Evolutionary conservation across 2,329 filamentous ascomycete species (phyloP).

Genomic region (Cercospora berteroae): DNA sequence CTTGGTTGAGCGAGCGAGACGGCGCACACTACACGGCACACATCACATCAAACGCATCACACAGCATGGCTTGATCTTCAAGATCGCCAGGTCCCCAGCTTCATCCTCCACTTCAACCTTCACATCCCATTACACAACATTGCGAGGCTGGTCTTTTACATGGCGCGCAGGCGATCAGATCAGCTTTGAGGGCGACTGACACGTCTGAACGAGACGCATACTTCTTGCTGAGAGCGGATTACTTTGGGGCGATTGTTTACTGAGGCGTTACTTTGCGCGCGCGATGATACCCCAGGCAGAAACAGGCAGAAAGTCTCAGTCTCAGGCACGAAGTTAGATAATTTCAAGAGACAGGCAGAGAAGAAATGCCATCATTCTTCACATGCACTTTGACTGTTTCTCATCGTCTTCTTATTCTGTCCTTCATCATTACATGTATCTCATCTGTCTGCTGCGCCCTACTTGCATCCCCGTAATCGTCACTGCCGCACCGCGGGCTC

Average conservation of each 20-base stretch:
- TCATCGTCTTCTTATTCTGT: not conserved
- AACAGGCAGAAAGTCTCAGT: not conserved
- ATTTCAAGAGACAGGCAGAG: not conserved
- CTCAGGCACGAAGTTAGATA: not conserved
- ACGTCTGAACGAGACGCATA: not conserved
- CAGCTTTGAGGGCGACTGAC: not conserved
- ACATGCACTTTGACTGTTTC: not conserved
- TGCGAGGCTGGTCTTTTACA: not conserved
- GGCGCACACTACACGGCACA: not conserved
- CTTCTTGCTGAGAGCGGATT: not conserved
- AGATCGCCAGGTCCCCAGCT: not conserved
- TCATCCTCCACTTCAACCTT: not conserved
- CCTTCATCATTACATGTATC: not conserved
- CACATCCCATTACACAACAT: not conserved
- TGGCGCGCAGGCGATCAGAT: not conserved
- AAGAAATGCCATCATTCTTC: not conserved
- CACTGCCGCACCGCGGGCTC: not conserved
- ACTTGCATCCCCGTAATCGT: not conserved
- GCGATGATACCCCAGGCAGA: not conserved
- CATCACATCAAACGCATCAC: not conserved
- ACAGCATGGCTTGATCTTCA: not conserved
- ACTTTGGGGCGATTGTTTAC: not conserved
- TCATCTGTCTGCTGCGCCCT: not conserved
- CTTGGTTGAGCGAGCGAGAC: not conserved
- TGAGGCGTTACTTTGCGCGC: not conserved